These are phyloP conservation scores for Phylloporus sp. DNA, from an alignment of 768 basidiomycete species.

Conservation along the genomic window DNA sequence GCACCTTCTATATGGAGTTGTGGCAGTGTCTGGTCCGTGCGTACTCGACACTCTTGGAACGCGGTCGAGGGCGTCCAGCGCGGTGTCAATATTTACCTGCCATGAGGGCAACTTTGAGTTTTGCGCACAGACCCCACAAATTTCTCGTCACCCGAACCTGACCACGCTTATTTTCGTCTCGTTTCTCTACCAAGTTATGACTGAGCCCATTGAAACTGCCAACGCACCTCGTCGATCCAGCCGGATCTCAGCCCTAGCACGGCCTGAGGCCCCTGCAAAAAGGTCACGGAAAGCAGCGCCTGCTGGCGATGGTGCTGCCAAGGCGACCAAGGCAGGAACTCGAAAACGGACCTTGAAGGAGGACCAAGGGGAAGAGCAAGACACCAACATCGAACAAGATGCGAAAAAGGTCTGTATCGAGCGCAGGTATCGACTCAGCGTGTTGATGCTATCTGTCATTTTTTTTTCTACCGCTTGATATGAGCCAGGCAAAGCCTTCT, in stretches of 20 bases:
- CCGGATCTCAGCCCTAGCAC: conserved; percentile 50
- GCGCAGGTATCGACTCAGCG: not conserved
- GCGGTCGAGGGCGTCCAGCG: not conserved
- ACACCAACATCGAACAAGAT: conserved; percentile 13
- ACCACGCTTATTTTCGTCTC: not conserved
- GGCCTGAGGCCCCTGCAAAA: conserved; percentile 25
- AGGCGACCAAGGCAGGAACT: conserved; percentile 30
- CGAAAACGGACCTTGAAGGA: conserved; percentile 35
- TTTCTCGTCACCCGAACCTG: conserved; percentile 6
- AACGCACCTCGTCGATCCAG: conserved; percentile 49
- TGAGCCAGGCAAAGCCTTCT: conserved; percentile 18
- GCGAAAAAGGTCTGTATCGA: conserved; percentile 24
- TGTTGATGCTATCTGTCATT: not conserved
- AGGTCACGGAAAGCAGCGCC: conserved; percentile 14
- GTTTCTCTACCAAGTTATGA: conserved; percentile 5
- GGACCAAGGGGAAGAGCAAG: conserved; percentile 18
- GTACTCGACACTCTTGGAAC: not conserved
- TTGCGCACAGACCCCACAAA: conserved; percentile 24
- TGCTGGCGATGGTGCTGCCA: conserved; percentile 18
- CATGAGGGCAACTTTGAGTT: conserved; percentile 17
- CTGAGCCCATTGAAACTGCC: conserved; percentile 21
- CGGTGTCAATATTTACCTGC: conserved; percentile 18
- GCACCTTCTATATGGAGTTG: not conserved
- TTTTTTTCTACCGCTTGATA: not conserved
- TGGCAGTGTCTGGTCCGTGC: conserved; percentile 15